Percentiles rank a stretch among this genome's conserved stretches.
Conservation (phyloP, 345 rosid genomes). For the Gossypium australe region DNA sequence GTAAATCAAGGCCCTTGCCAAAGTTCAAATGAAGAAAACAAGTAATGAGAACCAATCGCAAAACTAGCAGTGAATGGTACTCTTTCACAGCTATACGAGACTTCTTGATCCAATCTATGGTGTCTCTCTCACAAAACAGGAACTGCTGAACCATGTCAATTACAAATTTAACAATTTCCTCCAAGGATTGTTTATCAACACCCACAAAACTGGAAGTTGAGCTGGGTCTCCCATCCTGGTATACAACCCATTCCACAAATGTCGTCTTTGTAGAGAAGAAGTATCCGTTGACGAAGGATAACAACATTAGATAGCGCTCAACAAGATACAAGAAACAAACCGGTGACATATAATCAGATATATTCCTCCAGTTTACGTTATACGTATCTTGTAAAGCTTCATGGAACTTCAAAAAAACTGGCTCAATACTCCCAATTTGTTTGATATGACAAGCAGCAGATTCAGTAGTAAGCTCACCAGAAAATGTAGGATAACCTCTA, state of each 20-base stretch:
- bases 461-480: slow-evolving; percentile 1
- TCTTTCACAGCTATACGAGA: background rate
- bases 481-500: background rate
- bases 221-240: slow-evolving; percentile 15
- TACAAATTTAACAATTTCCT: slow-evolving; percentile 3
- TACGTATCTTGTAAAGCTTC: slow-evolving; percentile 32
- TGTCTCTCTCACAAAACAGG: slow-evolving; percentile 14
- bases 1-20: slow-evolving; percentile 8
- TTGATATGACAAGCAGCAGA: background rate
- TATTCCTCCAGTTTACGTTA: slow-evolving; percentile 25
- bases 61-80: slow-evolving; percentile 21
- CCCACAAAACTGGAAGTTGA: background rate
- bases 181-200: background rate
- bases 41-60: slow-evolving; percentile 28
- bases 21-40: slow-evolving; percentile 33
- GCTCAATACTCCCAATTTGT: background rate
- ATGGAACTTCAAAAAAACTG: slow-evolving; percentile 20
- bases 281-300: slow-evolving; percentile 15
- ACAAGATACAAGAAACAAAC: slow-evolving; percentile 40
- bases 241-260: slow-evolving; percentile 38
- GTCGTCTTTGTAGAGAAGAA: slow-evolving; percentile 27
- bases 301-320: slow-evolving; percentile 31
- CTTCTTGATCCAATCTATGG: slow-evolving; percentile 27
- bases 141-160: background rate
- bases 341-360: slow-evolving; percentile 31